Conservation (phyloP, 306 rosid genomes). For the Acacia melanoxylon region DNA sequence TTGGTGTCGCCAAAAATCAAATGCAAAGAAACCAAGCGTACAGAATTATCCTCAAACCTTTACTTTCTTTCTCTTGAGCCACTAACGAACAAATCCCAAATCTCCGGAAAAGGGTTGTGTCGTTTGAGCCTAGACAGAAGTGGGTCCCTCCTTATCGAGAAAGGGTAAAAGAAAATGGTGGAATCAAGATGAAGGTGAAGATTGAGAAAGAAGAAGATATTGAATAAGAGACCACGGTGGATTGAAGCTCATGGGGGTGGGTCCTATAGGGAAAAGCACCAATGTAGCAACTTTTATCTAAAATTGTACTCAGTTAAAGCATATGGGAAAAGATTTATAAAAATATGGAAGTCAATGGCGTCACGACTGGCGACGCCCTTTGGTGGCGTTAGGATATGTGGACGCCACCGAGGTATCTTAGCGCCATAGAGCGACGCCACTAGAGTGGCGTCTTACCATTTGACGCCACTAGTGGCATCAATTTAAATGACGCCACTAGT, state of each 20-base stretch:
- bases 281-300: too few relatives aligned
- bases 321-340: too few relatives aligned
- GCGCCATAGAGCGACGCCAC: too few relatives aligned
- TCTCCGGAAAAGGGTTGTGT: constrained; percentile 29
- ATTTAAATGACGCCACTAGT: too few relatives aligned
- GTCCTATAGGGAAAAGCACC: too few relatives aligned
- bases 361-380: too few relatives aligned
- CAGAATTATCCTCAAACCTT: constrained; percentile 30
- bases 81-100: background rate
- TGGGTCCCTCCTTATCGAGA: background rate
- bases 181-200: background rate
- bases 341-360: too few relatives aligned
- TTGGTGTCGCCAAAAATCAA: background rate
- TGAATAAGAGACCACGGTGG: constrained; percentile 14
- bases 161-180: background rate
- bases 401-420: too few relatives aligned
- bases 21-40: constrained; percentile 18
- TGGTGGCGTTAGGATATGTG: rapidly evolving
- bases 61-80: background rate
- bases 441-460: too few relatives aligned
- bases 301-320: too few relatives aligned
- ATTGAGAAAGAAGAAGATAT: background rate
- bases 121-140: background rate
- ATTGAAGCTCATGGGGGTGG: background rate
- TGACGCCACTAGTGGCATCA: too few relatives aligned